Base-by-base conservation (phyloP, 2,329 filamentous ascomycete genomes). In the Aspergillus aculeatinus region DNA sequence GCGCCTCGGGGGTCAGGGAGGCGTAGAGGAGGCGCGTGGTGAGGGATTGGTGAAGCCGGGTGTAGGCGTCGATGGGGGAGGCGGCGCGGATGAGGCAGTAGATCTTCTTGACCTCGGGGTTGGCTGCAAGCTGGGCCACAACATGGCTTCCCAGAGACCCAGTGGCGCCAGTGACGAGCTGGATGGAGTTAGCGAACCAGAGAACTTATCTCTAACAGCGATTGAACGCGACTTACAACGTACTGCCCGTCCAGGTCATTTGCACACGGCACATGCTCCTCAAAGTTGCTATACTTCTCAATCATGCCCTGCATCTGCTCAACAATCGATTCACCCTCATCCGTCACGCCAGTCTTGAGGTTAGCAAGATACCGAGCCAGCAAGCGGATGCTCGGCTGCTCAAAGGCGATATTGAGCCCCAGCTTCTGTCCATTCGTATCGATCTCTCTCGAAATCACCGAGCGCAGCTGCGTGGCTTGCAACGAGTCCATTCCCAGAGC, bases 61-160 rank as follows among this genome's bases (percentile, higher is more conserved):
- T 70, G 19, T 67, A 67, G 5, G 81, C 81, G 48, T 80, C 77
- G 1, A 78, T 68, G 2, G 65, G 60, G 21, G 74, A 78, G 47
- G 69, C 68, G 33, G 79, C 83, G 55, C 86, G 81, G 27, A 87
- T 78, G 3, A 88, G 77, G 68, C 86, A 87, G 68, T 84, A 82
- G 10, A 89, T 75, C 47, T 76, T 79, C 4, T 69, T 65, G 0
- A 86, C 73, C 2, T 68, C 65, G 0, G 65, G 4, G 16, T 70
- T 62, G 2, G 71, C 66, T 1, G 73, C 66, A 3, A 87, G 74
- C 23, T 79, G 70, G 31, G 79, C 69, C 1, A 86, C 77, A 1
- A 88, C 75, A 64, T 88, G 86, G 0, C 84, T 80, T 1, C 88
- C 88, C 0, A 90, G 77, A 1, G 86, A 87, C 1, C 88, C 88